Percentiles rank a stretch among this genome's conserved stretches.
Evolutionary conservation across 352 stramenopile genomes (phyloP).

Genomic region (Phytophthora ohioensis): DNA sequence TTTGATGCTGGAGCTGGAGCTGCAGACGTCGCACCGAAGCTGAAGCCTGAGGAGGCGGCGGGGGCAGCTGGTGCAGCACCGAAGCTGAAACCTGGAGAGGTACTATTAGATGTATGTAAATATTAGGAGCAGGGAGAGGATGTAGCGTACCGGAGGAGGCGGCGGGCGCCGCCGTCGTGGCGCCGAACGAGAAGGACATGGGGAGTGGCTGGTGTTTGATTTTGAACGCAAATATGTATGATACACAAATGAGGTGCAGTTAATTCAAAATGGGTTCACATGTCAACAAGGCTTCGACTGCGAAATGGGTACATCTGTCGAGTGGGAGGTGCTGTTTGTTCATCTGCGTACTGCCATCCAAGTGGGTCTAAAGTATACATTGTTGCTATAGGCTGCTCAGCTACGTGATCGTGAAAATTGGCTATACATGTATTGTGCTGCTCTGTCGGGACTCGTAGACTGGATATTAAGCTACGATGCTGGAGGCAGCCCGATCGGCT

Average conservation of each 20-base stretch:
- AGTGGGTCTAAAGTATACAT: constrained; percentile 63
- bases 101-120: background rate
- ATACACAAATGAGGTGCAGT: too few relatives aligned
- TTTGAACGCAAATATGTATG: too few relatives aligned
- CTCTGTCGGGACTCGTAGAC: constrained; percentile 84
- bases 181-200: constrained; percentile 56
- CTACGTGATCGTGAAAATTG: constrained; percentile 76
- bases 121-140: background rate
- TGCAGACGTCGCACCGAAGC: constrained; percentile 32
- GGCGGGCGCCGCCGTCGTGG: constrained; percentile 30
- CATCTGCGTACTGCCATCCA: constrained; percentile 73
- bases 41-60: constrained; percentile 25
- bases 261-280: too few relatives aligned
- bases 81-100: constrained; percentile 9
- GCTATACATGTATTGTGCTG: constrained; percentile 64
- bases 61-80: background rate
- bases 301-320: too few relatives aligned
- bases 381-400: constrained; percentile 66
- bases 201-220: background rate
- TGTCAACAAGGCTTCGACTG: too few relatives aligned
- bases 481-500: constrained; percentile 73
- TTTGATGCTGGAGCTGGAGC: constrained; percentile 15
- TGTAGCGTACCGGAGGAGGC: constrained; percentile 32
- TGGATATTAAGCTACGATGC: constrained; percentile 84
- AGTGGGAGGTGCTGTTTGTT: constrained; percentile 73